Conservation (phyloP, 164 flowering plant genomes). For the Stephania yunnanensis region DNA sequence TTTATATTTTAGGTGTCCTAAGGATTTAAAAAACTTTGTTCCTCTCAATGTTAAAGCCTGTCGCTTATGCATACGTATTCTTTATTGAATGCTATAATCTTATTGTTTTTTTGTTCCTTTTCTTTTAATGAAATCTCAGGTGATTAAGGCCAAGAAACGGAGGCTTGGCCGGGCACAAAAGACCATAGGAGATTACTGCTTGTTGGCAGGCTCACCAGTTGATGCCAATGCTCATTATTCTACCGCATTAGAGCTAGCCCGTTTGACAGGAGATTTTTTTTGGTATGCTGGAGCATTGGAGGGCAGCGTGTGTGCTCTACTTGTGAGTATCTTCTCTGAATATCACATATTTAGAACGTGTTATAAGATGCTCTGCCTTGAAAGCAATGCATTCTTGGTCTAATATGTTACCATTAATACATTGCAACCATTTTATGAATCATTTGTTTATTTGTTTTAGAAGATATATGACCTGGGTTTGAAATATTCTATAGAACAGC, state of each 20-base stretch:
- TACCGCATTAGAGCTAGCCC: constrained; percentile 89
- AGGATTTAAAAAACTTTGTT: constrained; percentile 28
- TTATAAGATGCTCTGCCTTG: background rate
- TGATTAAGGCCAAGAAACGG: constrained; percentile 90
- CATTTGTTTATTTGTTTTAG: too few relatives aligned
- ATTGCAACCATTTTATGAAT: too few relatives aligned
- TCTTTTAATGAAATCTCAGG: constrained; percentile 39
- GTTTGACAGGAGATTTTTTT: constrained; percentile 91
- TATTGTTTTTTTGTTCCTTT: background rate
- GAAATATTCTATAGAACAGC: background rate
- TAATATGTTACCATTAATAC: too few relatives aligned
- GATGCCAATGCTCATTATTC: constrained; percentile 99
- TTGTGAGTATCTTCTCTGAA: constrained; percentile 45
- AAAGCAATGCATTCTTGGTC: background rate
- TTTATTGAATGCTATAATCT: constrained; percentile 2
- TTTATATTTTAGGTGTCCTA: constrained; percentile 85
- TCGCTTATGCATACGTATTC: background rate
- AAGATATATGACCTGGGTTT: background rate
- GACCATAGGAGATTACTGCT: constrained; percentile 96
- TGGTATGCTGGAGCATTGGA: constrained; percentile 99
- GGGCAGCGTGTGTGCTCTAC: constrained; percentile 94
- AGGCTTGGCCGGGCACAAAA: constrained; percentile 97
- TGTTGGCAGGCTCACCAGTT: constrained; percentile 97
- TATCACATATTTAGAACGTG: background rate
- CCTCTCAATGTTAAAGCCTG: background rate